phyloP scores from a whole-genome alignment of 1,284 basidiomycete species.

The Schizophyllum commune region DNA sequence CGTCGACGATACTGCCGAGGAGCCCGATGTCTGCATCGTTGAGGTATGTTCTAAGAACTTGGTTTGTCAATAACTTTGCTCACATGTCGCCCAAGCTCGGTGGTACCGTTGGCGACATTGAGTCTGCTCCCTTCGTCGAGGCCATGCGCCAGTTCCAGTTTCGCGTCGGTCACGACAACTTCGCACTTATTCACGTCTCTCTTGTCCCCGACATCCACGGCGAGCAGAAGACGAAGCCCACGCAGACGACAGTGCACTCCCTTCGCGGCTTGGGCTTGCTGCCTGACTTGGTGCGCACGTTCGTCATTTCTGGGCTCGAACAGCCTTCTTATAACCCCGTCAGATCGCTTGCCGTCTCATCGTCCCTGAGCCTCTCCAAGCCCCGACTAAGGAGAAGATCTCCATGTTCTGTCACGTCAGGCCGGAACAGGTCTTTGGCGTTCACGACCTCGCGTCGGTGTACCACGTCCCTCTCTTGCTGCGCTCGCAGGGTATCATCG shows the following conservation, averaged over 20 bases:
- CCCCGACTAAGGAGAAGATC: slow-evolving; percentile 89
- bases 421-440: slow-evolving; percentile 90
- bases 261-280: slow-evolving; percentile 89
- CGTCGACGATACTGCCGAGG: slow-evolving; percentile 89
- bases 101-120: slow-evolving; percentile 94
- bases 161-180: slow-evolving; percentile 95
- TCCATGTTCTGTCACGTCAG: slow-evolving; percentile 99
- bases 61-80: background rate
- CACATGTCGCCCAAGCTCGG: slow-evolving; percentile 59
- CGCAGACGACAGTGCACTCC: slow-evolving; percentile 94
- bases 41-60: slow-evolving; percentile 49
- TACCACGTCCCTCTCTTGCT: slow-evolving; percentile 97
- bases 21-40: slow-evolving; percentile 95
- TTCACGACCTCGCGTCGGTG: slow-evolving; percentile 94
- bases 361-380: slow-evolving; percentile 66
- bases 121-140: slow-evolving; percentile 96
- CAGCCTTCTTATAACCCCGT: background rate
- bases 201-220: slow-evolving; percentile 97
- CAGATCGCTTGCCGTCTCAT: slow-evolving; percentile 90
- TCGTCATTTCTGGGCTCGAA: background rate
- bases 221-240: slow-evolving; percentile 99
- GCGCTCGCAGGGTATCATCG: slow-evolving; percentile 86
- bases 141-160: slow-evolving; percentile 99
- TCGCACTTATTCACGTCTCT: slow-evolving; percentile 97
- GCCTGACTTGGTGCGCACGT: slow-evolving; percentile 74